Evolutionary conservation across 495 filamentous ascomycete species (phyloP), one percentile per base, ranked within the genome.

Genomic region (Penicillium roqueforti): DNA sequence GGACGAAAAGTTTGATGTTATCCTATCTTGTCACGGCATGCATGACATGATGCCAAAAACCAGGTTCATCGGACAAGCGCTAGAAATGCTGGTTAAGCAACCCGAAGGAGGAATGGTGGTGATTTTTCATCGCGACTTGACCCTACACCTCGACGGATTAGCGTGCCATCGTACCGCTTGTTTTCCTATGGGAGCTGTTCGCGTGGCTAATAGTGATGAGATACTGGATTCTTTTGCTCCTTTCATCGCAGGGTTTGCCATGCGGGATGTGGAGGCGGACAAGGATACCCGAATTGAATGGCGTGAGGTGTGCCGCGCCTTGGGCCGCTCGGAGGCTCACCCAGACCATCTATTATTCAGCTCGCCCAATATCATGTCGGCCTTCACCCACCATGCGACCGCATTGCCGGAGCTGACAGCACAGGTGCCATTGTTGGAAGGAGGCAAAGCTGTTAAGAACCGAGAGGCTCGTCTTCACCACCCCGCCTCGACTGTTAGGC

Each of bases 21-120:
- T 87, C 51, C 62, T 85, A 47, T 82, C 85, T 66, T 84, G 80
- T 63, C 82, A 85, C 68, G 82, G 82, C 69, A 79, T 84, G 76
- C 83, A 87, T 57, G 78, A 80, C 64, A 78, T 85, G 78, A 73
- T 76, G 9, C 72, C 73, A 29, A 78, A 80, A 62, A 58, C 49
- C 40, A 68, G 23, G 50, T 74, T 75, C 59, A 76, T 85, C 57
- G 61, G 78, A 63, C 59, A 50, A 29, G 75, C 79, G 39, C 69
- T 84, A 42, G 57, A 71, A 47, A 72, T 83, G 76, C 77, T 85
- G 51, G 66, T 66, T 62, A 60, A 75, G 57, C 61, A 38, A 53
- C 72, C 76, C 58, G 57, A 70, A 67, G 70, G 62, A 39, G 77
- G 73, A 55, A 66, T 82, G 53, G 75, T 83, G 28, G 72, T 74